phyloP scores from a whole-genome alignment of 768 basidiomycete species.

The Ephemerocybe angulata region DNA sequence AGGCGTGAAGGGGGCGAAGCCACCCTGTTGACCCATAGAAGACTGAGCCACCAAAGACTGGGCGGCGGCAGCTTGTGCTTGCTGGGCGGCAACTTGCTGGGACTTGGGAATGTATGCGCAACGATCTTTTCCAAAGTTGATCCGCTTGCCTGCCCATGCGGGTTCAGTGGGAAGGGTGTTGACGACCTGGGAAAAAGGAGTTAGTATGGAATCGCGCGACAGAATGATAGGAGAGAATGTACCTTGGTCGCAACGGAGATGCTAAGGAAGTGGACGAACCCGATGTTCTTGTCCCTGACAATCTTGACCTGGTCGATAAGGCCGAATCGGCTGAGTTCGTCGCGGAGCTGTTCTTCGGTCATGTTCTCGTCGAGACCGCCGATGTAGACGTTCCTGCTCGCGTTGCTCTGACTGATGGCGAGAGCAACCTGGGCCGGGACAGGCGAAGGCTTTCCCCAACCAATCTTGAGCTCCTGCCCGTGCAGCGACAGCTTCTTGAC shows the following conservation, averaged over 20 bases:
- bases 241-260: slow-evolving; percentile 96
- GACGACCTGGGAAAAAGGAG: slow-evolving; percentile 62
- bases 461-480: slow-evolving; percentile 95
- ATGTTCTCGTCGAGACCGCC: slow-evolving; percentile 87
- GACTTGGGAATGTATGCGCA: slow-evolving; percentile 97
- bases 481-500: slow-evolving; percentile 92
- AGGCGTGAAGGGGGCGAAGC: slow-evolving; percentile 46
- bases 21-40: slow-evolving; percentile 30
- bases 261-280: slow-evolving; percentile 97
- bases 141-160: slow-evolving; percentile 91
- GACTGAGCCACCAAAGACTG: slow-evolving; percentile 67
- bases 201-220: slow-evolving; percentile 5
- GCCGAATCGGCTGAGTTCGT: slow-evolving; percentile 90
- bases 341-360: slow-evolving; percentile 89
- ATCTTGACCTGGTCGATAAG: slow-evolving; percentile 99
- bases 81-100: slow-evolving; percentile 84
- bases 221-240: slow-evolving; percentile 18
- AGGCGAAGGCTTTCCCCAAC: slow-evolving; percentile 94
- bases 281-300: slow-evolving; percentile 98
- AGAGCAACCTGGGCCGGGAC: slow-evolving; percentile 83
- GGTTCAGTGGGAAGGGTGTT: slow-evolving; percentile 89
- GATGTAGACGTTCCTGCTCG: slow-evolving; percentile 93
- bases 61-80: slow-evolving; percentile 82
- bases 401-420: slow-evolving; percentile 89
- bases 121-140: slow-evolving; percentile 98